Percentiles rank a stretch among this genome's conserved stretches.
Evolutionary conservation across 2,329 filamentous ascomycete genomes (phyloP).

Genomic region (Venturia pyrina): DNA sequence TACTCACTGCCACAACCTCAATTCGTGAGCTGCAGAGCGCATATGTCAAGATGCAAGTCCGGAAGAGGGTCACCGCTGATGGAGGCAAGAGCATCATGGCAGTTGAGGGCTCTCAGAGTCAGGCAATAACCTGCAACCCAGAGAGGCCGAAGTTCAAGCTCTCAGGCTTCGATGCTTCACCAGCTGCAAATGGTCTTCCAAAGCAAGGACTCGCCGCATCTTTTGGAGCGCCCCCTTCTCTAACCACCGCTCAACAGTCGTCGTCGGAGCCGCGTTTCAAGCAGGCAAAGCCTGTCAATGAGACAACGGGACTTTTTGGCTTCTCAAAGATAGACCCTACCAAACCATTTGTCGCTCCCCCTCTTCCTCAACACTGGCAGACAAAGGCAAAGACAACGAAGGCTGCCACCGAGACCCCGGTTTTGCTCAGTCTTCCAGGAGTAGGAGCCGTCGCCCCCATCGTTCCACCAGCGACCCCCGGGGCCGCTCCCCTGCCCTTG

Average conservation of each 20-base stretch:
- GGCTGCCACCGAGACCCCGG: background rate
- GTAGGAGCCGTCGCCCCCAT: background rate
- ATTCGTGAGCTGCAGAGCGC: background rate
- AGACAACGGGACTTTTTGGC: background rate
- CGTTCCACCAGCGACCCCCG: background rate
- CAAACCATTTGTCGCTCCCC: background rate
- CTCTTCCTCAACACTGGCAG: background rate
- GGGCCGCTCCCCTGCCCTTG: background rate
- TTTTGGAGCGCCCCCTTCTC: background rate
- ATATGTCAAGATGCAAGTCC: slow-evolving; percentile 18
- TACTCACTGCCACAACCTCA: background rate
- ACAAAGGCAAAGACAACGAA: background rate
- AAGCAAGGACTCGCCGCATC: background rate
- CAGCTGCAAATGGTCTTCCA: background rate
- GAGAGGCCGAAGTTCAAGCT: background rate
- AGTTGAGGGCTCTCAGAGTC: background rate
- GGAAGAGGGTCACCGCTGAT: slow-evolving; percentile 19
- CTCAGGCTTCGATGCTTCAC: background rate
- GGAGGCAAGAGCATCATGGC: slow-evolving; percentile 21
- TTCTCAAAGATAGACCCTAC: background rate
- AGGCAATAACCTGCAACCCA: background rate
- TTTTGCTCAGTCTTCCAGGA: background rate
- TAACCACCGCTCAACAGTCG: background rate
- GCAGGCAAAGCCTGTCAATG: background rate
- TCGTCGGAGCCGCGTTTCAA: background rate